phyloP scores from a whole-genome alignment of 495 filamentous ascomycete species.

The Trypethelium eluteriae region DNA sequence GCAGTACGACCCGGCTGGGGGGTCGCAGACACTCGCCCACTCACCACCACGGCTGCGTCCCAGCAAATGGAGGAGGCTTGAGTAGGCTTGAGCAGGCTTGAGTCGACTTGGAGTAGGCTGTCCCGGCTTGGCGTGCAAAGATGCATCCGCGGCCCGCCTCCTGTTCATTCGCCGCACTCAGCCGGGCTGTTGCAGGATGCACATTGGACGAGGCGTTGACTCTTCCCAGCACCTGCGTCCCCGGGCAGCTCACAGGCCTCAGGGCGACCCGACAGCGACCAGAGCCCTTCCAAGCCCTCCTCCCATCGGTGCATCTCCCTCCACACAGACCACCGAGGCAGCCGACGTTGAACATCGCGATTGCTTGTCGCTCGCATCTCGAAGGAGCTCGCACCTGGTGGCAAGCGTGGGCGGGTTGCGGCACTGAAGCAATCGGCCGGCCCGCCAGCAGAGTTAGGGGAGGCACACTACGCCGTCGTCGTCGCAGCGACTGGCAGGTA shows the following conservation, averaged over 20 bases:
- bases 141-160: slow-evolving; percentile 9
- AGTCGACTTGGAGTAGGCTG: background rate
- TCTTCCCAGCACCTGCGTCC: slow-evolving; percentile 10
- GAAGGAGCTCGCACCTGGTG: background rate
- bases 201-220: slow-evolving; percentile 3
- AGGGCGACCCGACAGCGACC: slow-evolving; percentile 1
- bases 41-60: background rate
- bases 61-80: background rate
- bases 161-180: slow-evolving; percentile 9
- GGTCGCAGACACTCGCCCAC: background rate
- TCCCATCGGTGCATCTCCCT: too few relatives aligned
- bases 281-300: background rate
- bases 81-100: too few relatives aligned
- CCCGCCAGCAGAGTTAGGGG: background rate
- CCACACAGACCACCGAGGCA: background rate
- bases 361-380: background rate
- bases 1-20: background rate
- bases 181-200: background rate
- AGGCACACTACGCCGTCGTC: background rate
- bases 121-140: slow-evolving; percentile 8
- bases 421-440: background rate
- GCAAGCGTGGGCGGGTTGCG: background rate
- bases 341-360: slow-evolving; percentile 5
- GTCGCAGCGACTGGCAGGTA: background rate
- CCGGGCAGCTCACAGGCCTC: slow-evolving; percentile 6